Evolutionary conservation across 495 filamentous ascomycete species (phyloP), one percentile per base, ranked within the genome.

Genomic region (Cladorrhinum samala): DNA sequence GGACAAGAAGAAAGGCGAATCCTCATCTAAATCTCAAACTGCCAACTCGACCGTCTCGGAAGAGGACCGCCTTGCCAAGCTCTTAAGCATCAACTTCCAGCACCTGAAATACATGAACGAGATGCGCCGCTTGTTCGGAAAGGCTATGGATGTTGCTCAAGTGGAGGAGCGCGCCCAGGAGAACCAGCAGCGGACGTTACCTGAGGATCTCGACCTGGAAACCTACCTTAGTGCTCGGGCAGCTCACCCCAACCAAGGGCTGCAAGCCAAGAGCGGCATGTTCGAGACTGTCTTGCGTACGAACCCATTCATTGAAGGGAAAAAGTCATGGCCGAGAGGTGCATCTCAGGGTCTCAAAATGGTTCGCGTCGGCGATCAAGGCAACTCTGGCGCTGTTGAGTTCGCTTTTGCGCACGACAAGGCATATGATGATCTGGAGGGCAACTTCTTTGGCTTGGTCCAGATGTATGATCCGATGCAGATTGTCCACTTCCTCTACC

Each of bases 71-170:
- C 63, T 82, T 33, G 74, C 71, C 58, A 57, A 81, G n/a, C 71
- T 95, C 25, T 71, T 97, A 1, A 72, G 78, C 9, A 80, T 96
- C 50, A 90, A 93, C 42, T 79, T 86, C 1, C 79, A 85, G 54
- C 81, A 87, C 56, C 79, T 99, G 9, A 95, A 94, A 63, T 87
- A 87, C 13, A 77, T 80, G 5, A 94, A 95, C 58, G 93, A 99
- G 69, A 96, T 99, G 91, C 85, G 88, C 39, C 83, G 82, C 54
- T 70, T 99, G 2, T 99, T 99, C 69, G 93, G 93, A 0, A 84
- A 86, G 23, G 86, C 87, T 9, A 71, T 93, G 50, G 81, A 88
- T 42, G 77, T 78, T 16, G 80, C 82, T 14, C 73, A 80, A 23
- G 69, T 77, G 21, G 80, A 78, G 18, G 73, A 77, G 47, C 65